Evolutionary conservation across 805 yeast species (phyloP), one percentile per base, ranked within the genome.

Genomic region (Ogataea haglerorum): DNA sequence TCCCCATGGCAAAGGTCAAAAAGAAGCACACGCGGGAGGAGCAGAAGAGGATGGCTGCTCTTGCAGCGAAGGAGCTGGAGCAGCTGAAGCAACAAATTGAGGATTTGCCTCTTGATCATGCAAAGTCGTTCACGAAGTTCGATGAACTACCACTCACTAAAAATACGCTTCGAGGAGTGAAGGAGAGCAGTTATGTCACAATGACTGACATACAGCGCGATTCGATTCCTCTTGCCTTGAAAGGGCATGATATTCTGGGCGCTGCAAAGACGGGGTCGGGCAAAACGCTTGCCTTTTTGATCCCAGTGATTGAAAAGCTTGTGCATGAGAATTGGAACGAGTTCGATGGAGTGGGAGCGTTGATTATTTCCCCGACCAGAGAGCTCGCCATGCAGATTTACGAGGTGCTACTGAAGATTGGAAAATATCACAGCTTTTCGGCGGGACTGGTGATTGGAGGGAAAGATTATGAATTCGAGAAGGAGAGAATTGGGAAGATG

Each of bases 381-480:
- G 97, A 89, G 57, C 65, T 89, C 51, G 96, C 96, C 0, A 80
- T 87, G 47, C 97, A 89, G 64, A 89, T 83, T 18, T 89, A 89
- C 54, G 95, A 88, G 55, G 96, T 89, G 4, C 64, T 89, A 45
- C 69, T 81, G n/a, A 84, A 81, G 52, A 80, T 89, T 38, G 97
- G 96, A 16, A 76, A 80, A 32, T 70, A 76, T 50, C 82, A 81
- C 50, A 66, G 79, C 3, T 82, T 89, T 45, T 83, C 95, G 6
- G 96, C 96, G 1, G 96, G 96, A 44, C 68, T 89, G 45, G 91
- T 90, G 9, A 89, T 90, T 54, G 97, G 97, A 36, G 97, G 97
- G 27, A 88, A 90, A 58, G 95, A 88, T 57, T 84, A 85, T 22
- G 75, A 77, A 45, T 85, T 73, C 52, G 97, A 89, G 60, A 76